Conservation (phyloP, 2,329 filamentous ascomycete genomes). For the Aureobasidium sp. region DNA sequence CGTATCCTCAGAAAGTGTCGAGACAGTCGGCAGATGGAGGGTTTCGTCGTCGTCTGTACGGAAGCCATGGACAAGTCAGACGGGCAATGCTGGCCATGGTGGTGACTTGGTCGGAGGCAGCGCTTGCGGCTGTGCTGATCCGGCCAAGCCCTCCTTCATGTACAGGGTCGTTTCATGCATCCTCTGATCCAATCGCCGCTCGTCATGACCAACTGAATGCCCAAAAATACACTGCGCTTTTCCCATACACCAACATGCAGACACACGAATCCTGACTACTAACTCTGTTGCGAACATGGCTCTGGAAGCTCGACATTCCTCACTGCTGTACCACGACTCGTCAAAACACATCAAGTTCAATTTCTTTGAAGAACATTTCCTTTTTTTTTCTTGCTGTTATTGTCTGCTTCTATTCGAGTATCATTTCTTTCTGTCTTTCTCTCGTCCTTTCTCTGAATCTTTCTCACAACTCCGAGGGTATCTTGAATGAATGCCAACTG, state of each 20-base stretch:
- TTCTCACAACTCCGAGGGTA: background rate
- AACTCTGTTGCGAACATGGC: background rate
- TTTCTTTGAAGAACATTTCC: background rate
- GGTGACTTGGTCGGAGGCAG: background rate
- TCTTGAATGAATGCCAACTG: background rate
- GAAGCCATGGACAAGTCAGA: slow-evolving; percentile 5
- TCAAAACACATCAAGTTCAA: background rate
- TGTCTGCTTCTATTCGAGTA: background rate
- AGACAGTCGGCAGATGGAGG: background rate
- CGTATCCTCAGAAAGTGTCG: slow-evolving; percentile 1
- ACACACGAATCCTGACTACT: background rate
- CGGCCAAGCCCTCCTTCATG: slow-evolving; percentile 3
- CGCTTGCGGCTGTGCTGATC: slow-evolving; percentile 9
- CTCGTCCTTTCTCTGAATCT: background rate
- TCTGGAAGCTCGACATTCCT: background rate
- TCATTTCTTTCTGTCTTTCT: slow-evolving; percentile 1
- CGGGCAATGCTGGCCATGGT: background rate
- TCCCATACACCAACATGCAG: background rate
- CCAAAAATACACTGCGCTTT: background rate
- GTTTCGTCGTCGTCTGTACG: background rate
- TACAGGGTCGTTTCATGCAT: background rate
- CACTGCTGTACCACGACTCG: background rate
- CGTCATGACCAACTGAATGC: background rate
- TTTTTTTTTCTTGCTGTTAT: background rate
- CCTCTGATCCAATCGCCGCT: background rate